These are phyloP conservation scores for Helotiales sp. DNA, from an alignment of 2,329 filamentous ascomycete genomes.

Conservation along the genomic window DNA sequence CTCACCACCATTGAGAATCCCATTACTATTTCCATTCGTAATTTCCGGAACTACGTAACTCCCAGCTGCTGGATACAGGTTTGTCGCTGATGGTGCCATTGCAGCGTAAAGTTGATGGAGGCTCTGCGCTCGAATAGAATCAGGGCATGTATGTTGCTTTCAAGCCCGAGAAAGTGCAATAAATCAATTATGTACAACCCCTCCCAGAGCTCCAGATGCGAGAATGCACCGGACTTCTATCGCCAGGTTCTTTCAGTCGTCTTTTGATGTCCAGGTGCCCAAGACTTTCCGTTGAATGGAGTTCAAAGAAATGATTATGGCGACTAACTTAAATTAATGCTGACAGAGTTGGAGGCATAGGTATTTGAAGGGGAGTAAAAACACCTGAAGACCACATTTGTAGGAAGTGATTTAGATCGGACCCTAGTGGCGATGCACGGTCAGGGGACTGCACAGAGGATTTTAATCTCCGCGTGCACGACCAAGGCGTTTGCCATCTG, in stretches of 20 bases:
- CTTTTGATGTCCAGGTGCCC: neutral
- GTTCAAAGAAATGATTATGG: neutral
- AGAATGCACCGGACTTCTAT: neutral
- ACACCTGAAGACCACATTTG: neutral
- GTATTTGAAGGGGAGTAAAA: neutral
- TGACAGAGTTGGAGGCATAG: neutral
- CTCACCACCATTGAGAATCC: neutral
- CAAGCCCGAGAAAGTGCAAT: neutral
- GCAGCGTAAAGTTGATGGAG: conserved; percentile 10
- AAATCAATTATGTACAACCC: neutral
- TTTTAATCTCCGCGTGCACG: neutral
- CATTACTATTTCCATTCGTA: conserved; percentile 27
- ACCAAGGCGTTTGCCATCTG: neutral
- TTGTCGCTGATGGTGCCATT: conserved; percentile 41
- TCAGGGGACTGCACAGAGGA: neutral
- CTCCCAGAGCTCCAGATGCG: neutral
- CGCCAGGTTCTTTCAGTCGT: neutral
- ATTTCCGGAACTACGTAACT: conserved; percentile 30
- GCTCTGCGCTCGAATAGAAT: neutral
- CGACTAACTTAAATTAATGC: neutral
- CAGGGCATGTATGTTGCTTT: neutral
- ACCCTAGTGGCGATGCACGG: neutral
- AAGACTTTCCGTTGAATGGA: neutral
- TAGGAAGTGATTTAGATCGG: neutral
- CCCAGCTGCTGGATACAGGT: neutral